Evolutionary conservation across 176 grass and related monocot species (phyloP).

Genomic region (Raddia distichophylla): DNA sequence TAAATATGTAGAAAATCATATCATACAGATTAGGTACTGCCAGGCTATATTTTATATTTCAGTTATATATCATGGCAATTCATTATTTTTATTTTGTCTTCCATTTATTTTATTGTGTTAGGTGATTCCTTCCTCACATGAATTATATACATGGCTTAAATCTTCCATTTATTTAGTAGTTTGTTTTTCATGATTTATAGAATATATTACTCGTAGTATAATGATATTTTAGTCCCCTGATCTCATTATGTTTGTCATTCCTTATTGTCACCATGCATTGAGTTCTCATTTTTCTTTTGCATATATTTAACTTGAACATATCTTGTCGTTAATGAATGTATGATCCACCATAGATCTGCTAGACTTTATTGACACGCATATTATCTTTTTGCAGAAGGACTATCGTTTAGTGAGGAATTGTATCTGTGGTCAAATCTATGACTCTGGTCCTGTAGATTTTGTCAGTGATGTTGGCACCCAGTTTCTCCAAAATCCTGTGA

Average conservation of each 20-base stretch:
- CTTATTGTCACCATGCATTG: neutral
- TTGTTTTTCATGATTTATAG: neutral
- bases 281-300: conserved; percentile 11
- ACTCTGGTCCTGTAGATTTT: conserved; percentile 87
- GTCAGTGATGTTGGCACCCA: conserved; percentile 59
- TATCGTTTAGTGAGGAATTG: conserved; percentile 78
- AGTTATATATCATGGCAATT: neutral
- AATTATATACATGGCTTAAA: neutral
- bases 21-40: neutral
- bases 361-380: conserved; percentile 33
- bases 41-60: neutral
- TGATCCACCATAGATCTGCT: neutral
- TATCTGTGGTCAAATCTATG: conserved; percentile 88
- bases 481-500: conserved; percentile 52
- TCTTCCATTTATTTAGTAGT: conserved; percentile 16
- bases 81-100: neutral
- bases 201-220: neutral
- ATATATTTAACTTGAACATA: conserved; percentile 23
- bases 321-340: neutral
- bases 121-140: conserved; percentile 12
- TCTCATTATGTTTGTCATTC: conserved; percentile 16
- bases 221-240: neutral
- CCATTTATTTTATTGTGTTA: conserved; percentile 3
- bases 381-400: conserved; percentile 59
- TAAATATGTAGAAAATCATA: neutral